phyloP scores from a whole-genome alignment of 331 rosid species.

The Malus hybrid region DNA sequence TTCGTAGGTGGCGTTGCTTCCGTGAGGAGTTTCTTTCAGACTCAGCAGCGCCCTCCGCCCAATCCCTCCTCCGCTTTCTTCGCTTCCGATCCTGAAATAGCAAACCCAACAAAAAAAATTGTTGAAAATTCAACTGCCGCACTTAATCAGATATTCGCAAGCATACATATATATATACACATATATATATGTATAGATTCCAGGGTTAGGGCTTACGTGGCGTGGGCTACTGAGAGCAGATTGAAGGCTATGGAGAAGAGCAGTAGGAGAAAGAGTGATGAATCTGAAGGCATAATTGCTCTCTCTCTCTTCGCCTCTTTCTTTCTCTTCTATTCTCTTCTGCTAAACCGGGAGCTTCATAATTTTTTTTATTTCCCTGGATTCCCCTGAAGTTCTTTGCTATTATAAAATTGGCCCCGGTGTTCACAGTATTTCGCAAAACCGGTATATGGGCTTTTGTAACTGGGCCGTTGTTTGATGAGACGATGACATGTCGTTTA shows the following conservation, averaged over 20 bases:
- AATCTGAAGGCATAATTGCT: slow-evolving; percentile 31
- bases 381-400: neutral
- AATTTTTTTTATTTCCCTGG: neutral
- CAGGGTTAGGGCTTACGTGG: slow-evolving; percentile 34
- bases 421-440: neutral
- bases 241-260: slow-evolving; percentile 21
- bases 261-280: slow-evolving; percentile 13
- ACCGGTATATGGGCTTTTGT: neutral
- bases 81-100: slow-evolving; percentile 17
- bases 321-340: neutral
- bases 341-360: neutral
- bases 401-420: neutral
- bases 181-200: neutral
- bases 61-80: slow-evolving; percentile 27
- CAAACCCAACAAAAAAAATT: slow-evolving; percentile 3
- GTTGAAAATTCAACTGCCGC: neutral
- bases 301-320: neutral
- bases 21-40: slow-evolving; percentile 59
- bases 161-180: neutral
- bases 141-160: neutral
- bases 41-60: slow-evolving; percentile 57
- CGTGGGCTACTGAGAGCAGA: slow-evolving; percentile 16
- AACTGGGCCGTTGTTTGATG: neutral
- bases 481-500: neutral
- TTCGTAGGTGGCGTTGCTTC: slow-evolving; percentile 66